Evolutionary conservation across 2,329 filamentous ascomycete species (phyloP).

Genomic region (Dactylellina haptotyla): DNA sequence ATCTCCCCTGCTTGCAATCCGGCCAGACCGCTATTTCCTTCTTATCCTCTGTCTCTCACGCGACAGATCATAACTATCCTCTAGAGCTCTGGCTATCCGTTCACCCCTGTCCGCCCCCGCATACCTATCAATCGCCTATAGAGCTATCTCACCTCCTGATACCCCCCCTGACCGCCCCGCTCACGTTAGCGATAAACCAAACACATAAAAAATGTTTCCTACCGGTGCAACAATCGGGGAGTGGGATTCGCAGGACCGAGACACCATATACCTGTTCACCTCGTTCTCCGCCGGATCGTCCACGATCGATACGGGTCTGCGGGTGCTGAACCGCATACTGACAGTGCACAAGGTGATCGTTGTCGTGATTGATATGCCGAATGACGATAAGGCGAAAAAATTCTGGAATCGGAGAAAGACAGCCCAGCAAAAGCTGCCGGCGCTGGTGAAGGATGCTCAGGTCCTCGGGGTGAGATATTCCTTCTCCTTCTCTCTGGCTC

Average conservation of each 20-base stretch:
- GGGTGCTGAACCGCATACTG: conserved; percentile 93
- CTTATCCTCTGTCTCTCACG: too few relatives aligned
- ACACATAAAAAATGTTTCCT: too few relatives aligned
- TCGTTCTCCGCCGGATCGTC: conserved; percentile 94
- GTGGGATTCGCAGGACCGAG: conserved; percentile 70
- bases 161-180: too few relatives aligned
- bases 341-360: conserved; percentile 95
- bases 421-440: conserved; percentile 86
- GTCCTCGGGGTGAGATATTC: conserved; percentile 79
- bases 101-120: too few relatives aligned
- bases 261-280: conserved; percentile 88
- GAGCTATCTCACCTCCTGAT: too few relatives aligned
- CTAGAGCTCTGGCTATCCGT: too few relatives aligned
- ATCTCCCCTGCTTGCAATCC: too few relatives aligned
- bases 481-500: neutral
- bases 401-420: conserved; percentile 84
- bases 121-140: too few relatives aligned
- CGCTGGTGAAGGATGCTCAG: conserved; percentile 84
- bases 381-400: conserved; percentile 85
- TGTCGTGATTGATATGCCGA: conserved; percentile 88
- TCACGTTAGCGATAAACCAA: too few relatives aligned
- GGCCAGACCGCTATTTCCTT: too few relatives aligned
- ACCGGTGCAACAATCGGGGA: too few relatives aligned
- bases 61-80: too few relatives aligned
- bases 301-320: conserved; percentile 95